These are phyloP conservation scores for Globisporangium uncinulatum DNA, from an alignment of 352 stramenopile genomes.

Conservation along the genomic window DNA sequence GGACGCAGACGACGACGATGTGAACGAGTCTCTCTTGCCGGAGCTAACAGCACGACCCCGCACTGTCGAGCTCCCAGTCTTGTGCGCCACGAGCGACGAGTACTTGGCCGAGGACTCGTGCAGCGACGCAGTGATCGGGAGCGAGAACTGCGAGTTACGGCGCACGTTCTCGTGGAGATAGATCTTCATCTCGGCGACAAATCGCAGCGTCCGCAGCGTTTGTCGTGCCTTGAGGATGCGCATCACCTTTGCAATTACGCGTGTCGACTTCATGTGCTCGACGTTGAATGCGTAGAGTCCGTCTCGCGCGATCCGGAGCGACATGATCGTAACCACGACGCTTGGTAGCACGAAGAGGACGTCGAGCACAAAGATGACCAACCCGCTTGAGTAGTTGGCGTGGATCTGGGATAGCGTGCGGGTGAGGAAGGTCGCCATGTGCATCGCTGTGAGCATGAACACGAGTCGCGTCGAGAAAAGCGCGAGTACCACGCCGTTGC, in stretches of 20 bases:
- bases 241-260: constrained; percentile 62
- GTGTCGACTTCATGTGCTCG: constrained; percentile 64
- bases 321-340: constrained; percentile 56
- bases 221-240: constrained; percentile 56
- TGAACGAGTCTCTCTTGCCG: constrained; percentile 9
- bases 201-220: constrained; percentile 67
- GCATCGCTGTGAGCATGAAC: constrained; percentile 67
- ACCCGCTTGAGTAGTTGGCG: constrained; percentile 8
- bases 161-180: constrained; percentile 54
- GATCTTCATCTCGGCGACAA: constrained; percentile 77
- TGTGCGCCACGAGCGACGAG: constrained; percentile 16
- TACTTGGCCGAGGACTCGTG: constrained; percentile 28
- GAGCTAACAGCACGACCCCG: background rate
- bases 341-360: constrained; percentile 49
- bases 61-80: constrained; percentile 8
- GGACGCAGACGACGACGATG: constrained; percentile 1
- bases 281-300: constrained; percentile 71
- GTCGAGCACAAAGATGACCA: constrained; percentile 24
- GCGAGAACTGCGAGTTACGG: constrained; percentile 10
- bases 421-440: constrained; percentile 58
- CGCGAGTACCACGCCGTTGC: constrained; percentile 52
- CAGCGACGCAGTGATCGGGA: constrained; percentile 34
- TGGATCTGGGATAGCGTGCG: constrained; percentile 39
- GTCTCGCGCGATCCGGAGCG: constrained; percentile 55
- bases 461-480: constrained; percentile 65